Conservation (phyloP, 352 stramenopile species). For the Phytophthora cactorum region DNA sequence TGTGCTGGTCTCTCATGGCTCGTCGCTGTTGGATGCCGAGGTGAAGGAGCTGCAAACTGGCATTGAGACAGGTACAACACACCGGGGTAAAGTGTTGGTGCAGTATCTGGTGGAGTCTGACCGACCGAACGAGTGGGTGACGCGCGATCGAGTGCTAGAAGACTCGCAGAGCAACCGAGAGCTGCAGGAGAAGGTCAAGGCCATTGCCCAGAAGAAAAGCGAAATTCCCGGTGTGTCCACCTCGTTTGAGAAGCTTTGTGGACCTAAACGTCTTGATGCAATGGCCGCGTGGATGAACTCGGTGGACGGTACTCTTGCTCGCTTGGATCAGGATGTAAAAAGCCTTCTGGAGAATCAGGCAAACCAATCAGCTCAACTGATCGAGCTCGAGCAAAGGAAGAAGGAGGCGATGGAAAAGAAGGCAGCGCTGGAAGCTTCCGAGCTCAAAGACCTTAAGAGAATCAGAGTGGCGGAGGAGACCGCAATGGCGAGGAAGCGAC, state of each 20-base stretch:
- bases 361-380: slow-evolving; percentile 11
- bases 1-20: slow-evolving; percentile 67
- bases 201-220: slow-evolving; percentile 40
- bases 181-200: slow-evolving; percentile 58
- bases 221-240: slow-evolving; percentile 51
- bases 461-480: slow-evolving; percentile 31
- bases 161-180: slow-evolving; percentile 59
- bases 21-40: slow-evolving; percentile 79
- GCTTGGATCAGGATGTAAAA: slow-evolving; percentile 17
- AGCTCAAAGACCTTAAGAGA: slow-evolving; percentile 24
- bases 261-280: slow-evolving; percentile 22
- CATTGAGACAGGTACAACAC: slow-evolving; percentile 8
- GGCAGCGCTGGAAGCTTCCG: slow-evolving; percentile 10
- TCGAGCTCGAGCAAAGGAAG: slow-evolving; percentile 21
- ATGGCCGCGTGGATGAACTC: slow-evolving; percentile 37
- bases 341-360: slow-evolving; percentile 17
- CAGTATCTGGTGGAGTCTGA: slow-evolving; percentile 87
- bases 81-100: slow-evolving; percentile 64
- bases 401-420: slow-evolving; percentile 19
- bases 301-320: slow-evolving; percentile 22
- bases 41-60: slow-evolving; percentile 47
- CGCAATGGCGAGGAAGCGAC: slow-evolving; percentile 27
- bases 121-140: slow-evolving; percentile 88
- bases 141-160: slow-evolving; percentile 56
- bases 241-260: slow-evolving; percentile 34